Evolutionary conservation across 257 asterid species (phyloP).

Genomic region (Lycium ferocissimum): DNA sequence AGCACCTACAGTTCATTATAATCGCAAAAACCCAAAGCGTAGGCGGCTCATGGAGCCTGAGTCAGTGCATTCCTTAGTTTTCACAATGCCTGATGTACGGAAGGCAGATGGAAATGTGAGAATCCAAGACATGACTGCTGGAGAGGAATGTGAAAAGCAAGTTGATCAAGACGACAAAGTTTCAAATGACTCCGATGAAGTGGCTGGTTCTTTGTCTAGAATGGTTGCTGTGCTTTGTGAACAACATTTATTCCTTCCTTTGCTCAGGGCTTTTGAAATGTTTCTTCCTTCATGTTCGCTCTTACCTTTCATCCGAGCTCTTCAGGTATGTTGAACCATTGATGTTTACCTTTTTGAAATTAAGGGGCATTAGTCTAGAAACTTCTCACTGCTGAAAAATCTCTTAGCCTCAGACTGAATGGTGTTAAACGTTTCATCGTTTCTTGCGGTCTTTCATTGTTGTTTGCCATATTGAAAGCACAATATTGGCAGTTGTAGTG

Average conservation of each 20-base stretch:
- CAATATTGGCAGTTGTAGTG: neutral
- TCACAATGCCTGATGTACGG: constrained; percentile 53
- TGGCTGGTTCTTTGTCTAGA: constrained; percentile 72
- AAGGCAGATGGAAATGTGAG: constrained; percentile 50
- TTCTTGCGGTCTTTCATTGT: constrained; percentile 5
- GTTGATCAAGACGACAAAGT: constrained; percentile 51
- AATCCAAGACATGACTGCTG: constrained; percentile 53
- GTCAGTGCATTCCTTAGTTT: constrained; percentile 49
- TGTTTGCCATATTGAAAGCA: constrained; percentile 1
- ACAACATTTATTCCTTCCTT: constrained; percentile 83
- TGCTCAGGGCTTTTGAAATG: constrained; percentile 94
- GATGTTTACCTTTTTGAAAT: neutral
- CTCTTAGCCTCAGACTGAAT: constrained; percentile 5
- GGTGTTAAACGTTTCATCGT: neutral
- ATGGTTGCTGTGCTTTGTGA: constrained; percentile 96
- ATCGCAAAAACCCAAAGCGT: constrained; percentile 83
- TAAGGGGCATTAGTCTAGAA: constrained; percentile 16
- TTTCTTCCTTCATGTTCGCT: constrained; percentile 98
- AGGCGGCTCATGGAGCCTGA: constrained; percentile 76
- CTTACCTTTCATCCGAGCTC: constrained; percentile 92
- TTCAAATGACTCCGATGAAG: constrained; percentile 59
- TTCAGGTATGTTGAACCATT: constrained; percentile 72
- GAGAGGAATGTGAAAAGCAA: constrained; percentile 54
- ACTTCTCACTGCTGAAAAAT: neutral
- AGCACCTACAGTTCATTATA: constrained; percentile 70